phyloP scores from a whole-genome alignment of 2,329 filamentous ascomycete genomes.

The Thielaviopsis musarum region DNA sequence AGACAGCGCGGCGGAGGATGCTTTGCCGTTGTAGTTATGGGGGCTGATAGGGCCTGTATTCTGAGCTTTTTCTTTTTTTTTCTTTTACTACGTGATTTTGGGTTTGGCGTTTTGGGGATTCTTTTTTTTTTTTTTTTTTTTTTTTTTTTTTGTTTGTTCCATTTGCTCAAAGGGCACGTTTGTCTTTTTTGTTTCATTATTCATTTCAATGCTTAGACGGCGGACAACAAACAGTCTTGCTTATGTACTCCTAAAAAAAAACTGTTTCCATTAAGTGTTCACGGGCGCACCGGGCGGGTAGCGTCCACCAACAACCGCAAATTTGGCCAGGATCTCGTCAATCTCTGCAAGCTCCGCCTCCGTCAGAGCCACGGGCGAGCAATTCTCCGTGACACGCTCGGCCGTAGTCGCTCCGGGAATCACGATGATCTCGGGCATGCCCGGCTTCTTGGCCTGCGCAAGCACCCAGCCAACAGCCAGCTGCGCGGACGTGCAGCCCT shows the following conservation, averaged over 20 bases:
- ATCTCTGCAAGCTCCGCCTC: slow-evolving; percentile 34
- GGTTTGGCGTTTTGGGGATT: too few species aligned
- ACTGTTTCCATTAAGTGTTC: slow-evolving; percentile 20
- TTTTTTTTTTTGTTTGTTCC: too few species aligned
- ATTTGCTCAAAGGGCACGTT: too few species aligned
- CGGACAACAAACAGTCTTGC: too few species aligned
- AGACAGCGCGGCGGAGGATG: neutral
- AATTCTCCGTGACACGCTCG: slow-evolving; percentile 44
- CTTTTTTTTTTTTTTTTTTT: too few species aligned
- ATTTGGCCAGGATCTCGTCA: slow-evolving; percentile 29
- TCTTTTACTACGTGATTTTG: too few species aligned
- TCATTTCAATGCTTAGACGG: too few species aligned
- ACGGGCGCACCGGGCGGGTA: slow-evolving; percentile 25
- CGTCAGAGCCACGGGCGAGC: slow-evolving; percentile 29
- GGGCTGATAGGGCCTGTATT: too few species aligned
- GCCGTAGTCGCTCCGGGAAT: slow-evolving; percentile 47
- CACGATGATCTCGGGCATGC: slow-evolving; percentile 42
- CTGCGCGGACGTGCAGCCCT: slow-evolving; percentile 44
- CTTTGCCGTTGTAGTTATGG: neutral
- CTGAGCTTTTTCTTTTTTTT: neutral
- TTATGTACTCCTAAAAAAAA: too few species aligned
- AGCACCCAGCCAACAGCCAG: slow-evolving; percentile 49
- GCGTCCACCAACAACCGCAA: slow-evolving; percentile 30
- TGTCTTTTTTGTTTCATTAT: too few species aligned
- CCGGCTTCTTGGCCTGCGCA: slow-evolving; percentile 30